Percentiles rank a stretch among this genome's conserved stretches.
Conservation (phyloP, 495 filamentous ascomycete species). For the Penicillium coprophilum region DNA sequence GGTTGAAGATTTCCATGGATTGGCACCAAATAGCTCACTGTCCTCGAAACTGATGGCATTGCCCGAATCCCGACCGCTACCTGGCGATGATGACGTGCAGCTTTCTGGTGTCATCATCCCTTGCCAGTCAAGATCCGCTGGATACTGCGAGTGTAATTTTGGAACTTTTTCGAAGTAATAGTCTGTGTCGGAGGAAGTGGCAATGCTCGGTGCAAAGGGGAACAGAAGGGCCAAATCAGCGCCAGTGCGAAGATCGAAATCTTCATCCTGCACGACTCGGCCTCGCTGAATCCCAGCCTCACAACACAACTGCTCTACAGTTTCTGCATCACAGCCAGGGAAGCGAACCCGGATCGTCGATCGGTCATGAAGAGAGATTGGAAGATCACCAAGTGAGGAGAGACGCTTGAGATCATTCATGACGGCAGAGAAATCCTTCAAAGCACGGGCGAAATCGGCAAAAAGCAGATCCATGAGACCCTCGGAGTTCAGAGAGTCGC, state of each 20-base stretch:
- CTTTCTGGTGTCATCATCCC: constrained; percentile 55
- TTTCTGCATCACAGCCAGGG: constrained; percentile 81
- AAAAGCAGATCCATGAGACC: constrained; percentile 82
- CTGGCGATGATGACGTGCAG: constrained; percentile 25
- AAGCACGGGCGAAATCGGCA: constrained; percentile 81
- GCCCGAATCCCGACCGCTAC: constrained; percentile 23
- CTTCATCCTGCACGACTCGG: constrained; percentile 72
- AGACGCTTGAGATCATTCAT: constrained; percentile 80
- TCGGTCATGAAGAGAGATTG: constrained; percentile 64
- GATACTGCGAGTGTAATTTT: constrained; percentile 22
- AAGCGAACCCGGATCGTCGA: constrained; percentile 78
- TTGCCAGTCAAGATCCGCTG: constrained; percentile 52
- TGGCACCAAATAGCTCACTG: constrained; percentile 43
- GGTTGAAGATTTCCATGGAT: constrained; percentile 50
- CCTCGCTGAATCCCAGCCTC: constrained; percentile 82
- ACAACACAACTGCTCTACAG: constrained; percentile 79
- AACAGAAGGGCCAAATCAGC: constrained; percentile 75
- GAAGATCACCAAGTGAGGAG: constrained; percentile 74
- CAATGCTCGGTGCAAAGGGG: constrained; percentile 72
- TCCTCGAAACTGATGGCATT: constrained; percentile 48
- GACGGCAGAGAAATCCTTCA: constrained; percentile 77
- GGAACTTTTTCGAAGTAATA: constrained; percentile 35
- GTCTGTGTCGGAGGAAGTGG: constrained; percentile 33
- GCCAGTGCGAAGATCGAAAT: constrained; percentile 62
- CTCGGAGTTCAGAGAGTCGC: constrained; percentile 65